Conservation (phyloP, 2,329 filamentous ascomycete species). For the Corniculantispora saksenae region DNA sequence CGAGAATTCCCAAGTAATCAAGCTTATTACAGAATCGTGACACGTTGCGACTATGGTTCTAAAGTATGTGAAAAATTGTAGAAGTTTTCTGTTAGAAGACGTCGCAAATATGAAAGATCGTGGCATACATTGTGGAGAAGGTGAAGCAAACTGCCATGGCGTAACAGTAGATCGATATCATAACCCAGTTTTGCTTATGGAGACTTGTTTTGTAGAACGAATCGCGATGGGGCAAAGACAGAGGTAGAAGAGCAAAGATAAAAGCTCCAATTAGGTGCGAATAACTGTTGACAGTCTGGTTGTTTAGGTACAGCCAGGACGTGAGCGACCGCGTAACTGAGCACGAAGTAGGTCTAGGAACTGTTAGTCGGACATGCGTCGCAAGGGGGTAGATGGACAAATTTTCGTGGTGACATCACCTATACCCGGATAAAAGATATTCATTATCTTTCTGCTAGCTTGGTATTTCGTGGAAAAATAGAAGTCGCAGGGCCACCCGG, state of each 20-base stretch:
- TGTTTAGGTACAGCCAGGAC: conserved; percentile 23
- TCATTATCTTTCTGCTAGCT: conserved; percentile 17
- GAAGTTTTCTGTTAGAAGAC: too few species aligned
- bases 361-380: too few species aligned
- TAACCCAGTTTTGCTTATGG: neutral
- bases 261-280: conserved; percentile 21
- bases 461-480: conserved; percentile 15
- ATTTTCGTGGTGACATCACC: neutral
- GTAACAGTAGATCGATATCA: conserved; percentile 22
- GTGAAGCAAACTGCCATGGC: conserved; percentile 25
- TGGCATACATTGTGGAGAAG: conserved; percentile 24
- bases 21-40: conserved; percentile 14
- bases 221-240: conserved; percentile 11
- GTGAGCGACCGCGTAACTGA: too few species aligned
- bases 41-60: conserved; percentile 11
- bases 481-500: too few species aligned
- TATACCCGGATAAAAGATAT: conserved; percentile 17
- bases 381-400: too few species aligned
- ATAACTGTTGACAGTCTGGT: conserved; percentile 19
- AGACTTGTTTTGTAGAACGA: neutral
- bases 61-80: conserved; percentile 14
- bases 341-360: too few species aligned
- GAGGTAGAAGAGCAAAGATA: conserved; percentile 14
- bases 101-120: neutral
- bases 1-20: conserved; percentile 15